A percentile compares a stretch with the other conserved stretches of the same genome.
Conservation (phyloP, 768 basidiomycete species). For the Rhodosporidiobolus sp. region DNA sequence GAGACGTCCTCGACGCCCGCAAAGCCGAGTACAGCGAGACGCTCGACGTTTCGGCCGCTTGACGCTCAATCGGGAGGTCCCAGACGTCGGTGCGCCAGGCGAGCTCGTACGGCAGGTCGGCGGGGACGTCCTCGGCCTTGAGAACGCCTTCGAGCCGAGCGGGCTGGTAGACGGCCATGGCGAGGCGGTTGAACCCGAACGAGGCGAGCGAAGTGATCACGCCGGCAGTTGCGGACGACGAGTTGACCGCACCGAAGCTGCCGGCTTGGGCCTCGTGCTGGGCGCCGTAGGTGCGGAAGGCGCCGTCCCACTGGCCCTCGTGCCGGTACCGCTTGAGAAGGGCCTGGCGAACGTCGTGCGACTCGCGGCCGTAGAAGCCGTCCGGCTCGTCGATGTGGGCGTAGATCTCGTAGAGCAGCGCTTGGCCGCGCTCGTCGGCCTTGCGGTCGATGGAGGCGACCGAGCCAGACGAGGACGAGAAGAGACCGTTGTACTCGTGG, state of each 20-base stretch:
- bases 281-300: constrained; percentile 85
- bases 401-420: constrained; percentile 86
- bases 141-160: constrained; percentile 43
- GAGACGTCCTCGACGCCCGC: constrained; percentile 68
- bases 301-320: constrained; percentile 87
- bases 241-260: constrained; percentile 41
- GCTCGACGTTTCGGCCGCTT: constrained; percentile 48
- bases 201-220: constrained; percentile 77
- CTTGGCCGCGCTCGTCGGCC: constrained; percentile 52
- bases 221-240: constrained; percentile 55
- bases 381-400: constrained; percentile 95
- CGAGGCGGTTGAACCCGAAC: constrained; percentile 87
- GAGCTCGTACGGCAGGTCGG: constrained; percentile 65
- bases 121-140: constrained; percentile 45
- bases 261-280: constrained; percentile 59
- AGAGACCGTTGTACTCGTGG: constrained; percentile 53
- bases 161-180: constrained; percentile 60
- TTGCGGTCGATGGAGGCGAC: neutral
- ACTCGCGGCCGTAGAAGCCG: constrained; percentile 91
- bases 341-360: constrained; percentile 70
- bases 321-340: constrained; percentile 84
- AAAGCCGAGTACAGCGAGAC: constrained; percentile 72
- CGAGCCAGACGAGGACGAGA: constrained; percentile 23
- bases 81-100: constrained; percentile 94
- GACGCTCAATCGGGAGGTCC: constrained; percentile 60